Evolutionary conservation across 2,329 filamentous ascomycete species (phyloP).

Genomic region (Cercospora brassicicola): DNA sequence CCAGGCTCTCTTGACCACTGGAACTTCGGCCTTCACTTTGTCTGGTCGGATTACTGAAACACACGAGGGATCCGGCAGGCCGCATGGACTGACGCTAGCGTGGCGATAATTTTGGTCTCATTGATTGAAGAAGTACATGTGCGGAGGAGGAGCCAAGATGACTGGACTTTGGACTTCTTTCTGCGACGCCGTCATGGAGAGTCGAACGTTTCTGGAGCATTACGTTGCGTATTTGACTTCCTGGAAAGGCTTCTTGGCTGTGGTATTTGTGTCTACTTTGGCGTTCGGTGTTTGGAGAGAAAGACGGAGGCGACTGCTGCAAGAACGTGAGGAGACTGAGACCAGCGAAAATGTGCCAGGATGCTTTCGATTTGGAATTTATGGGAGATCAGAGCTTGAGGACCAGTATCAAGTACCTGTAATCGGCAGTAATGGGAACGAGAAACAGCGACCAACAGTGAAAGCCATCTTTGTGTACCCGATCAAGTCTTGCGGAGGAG

Average conservation of each 20-base stretch:
- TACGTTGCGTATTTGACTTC: conserved; percentile 16
- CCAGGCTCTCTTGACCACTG: background rate
- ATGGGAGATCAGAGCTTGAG: conserved; percentile 29
- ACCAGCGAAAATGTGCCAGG: background rate
- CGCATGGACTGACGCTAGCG: background rate
- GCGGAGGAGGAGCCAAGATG: background rate
- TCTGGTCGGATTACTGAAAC: background rate
- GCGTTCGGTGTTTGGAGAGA: conserved; percentile 1
- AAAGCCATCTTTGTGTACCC: conserved; percentile 50
- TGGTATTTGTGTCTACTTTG: conserved; percentile 6
- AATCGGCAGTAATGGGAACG: background rate
- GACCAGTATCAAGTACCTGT: conserved; percentile 23
- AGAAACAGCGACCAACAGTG: conserved; percentile 27
- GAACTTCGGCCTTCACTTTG: background rate
- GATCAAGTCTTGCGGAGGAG: conserved; percentile 50
- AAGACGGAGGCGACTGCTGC: conserved; percentile 2
- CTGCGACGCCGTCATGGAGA: background rate
- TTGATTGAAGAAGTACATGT: background rate
- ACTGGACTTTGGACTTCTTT: background rate
- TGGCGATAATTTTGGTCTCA: background rate
- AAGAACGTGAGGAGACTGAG: background rate
- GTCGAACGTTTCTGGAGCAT: conserved; percentile 15
- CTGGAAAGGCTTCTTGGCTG: conserved; percentile 16
- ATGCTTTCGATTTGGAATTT: conserved; percentile 8
- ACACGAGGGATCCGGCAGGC: background rate